Evolutionary conservation across 225 moss, liverwort and hornwort species (phyloP).

Genomic region (Climacium dendroides): DNA sequence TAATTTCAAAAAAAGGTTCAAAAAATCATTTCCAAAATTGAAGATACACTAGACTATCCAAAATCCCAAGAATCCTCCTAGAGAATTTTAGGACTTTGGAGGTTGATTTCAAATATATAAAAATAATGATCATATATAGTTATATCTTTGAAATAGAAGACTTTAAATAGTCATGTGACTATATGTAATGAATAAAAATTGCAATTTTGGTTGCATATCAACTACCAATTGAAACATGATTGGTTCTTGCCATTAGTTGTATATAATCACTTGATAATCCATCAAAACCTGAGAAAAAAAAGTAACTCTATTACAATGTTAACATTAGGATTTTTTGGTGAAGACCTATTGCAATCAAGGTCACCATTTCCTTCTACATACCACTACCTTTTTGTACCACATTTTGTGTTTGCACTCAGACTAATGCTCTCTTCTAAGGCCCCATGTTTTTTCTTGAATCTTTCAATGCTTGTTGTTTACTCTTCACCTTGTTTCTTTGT

Average conservation of each 20-base stretch:
- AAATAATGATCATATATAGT: fast-evolving
- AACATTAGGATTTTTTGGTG: neutral
- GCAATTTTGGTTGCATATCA: neutral
- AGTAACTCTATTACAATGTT: fast-evolving
- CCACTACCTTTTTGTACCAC: too few relatives aligned
- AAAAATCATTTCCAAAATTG: too few relatives aligned
- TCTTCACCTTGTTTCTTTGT: neutral
- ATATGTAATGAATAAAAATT: neutral
- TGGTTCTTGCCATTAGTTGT: neutral
- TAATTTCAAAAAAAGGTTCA: too few relatives aligned
- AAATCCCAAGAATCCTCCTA: too few relatives aligned
- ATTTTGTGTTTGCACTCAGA: too few relatives aligned
- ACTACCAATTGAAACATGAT: neutral
- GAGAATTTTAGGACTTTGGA: too few relatives aligned
- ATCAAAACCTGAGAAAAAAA: neutral
- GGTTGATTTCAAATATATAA: neutral
- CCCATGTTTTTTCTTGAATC: neutral
- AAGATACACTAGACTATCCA: too few relatives aligned
- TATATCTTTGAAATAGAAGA: fast-evolving
- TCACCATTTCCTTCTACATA: too few relatives aligned
- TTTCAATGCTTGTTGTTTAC: neutral
- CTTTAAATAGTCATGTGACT: neutral
- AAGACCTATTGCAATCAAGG: neutral
- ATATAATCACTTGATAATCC: neutral
- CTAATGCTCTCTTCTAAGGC: neutral